Evolutionary conservation across 1,284 basidiomycete genomes (phyloP), one percentile per base, ranked within the genome.

Genomic region (Cerioporus squamosus): DNA sequence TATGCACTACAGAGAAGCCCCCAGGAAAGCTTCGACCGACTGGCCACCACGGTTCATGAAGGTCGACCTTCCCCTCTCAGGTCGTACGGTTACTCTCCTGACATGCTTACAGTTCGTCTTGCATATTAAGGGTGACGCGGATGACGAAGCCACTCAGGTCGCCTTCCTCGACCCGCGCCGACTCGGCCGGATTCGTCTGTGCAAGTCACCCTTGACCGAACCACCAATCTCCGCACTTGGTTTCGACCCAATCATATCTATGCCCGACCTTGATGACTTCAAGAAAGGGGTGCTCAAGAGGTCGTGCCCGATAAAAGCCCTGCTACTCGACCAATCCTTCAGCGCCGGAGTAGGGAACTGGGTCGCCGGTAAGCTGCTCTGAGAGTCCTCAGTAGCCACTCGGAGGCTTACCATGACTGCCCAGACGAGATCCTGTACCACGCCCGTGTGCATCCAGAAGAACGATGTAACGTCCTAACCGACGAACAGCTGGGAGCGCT

Each of bases 21-120:
- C 84, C 2, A 79, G 79, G 53, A 80, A 82, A 44, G 72, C 74
- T 5, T 72, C 76, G 3, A 75, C 78, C 5, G 75, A 77, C 12
- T 95, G 93, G 93, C 93, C 93, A n/a, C 91, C 92, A 9, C 79
- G 81, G 22, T 91, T 86, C 71, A 81, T 84, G 75, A 93, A 91
- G 78, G 90, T 88, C 42, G 9, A 15, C 24, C 18, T 10, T 15
- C 15, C 12, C 6, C 12, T 18, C 8, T 5, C 14, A 18, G 5
- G 20, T 42, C 9, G n/a, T 15, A 36, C 10, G 18, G 22, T 8
- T 23, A 14, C 1, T 7, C n/a, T 20, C 5, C 45, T 29, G 12
- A 38, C 39, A 20, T 42, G 14, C 45, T 43, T 9, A 48, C 62
- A 93, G 90, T 90, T 89, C 66, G 81, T 88, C 50, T 66, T 90